Evolutionary conservation across 805 yeast genomes (phyloP).

Genomic region (Metschnikowia peoriensis): DNA sequence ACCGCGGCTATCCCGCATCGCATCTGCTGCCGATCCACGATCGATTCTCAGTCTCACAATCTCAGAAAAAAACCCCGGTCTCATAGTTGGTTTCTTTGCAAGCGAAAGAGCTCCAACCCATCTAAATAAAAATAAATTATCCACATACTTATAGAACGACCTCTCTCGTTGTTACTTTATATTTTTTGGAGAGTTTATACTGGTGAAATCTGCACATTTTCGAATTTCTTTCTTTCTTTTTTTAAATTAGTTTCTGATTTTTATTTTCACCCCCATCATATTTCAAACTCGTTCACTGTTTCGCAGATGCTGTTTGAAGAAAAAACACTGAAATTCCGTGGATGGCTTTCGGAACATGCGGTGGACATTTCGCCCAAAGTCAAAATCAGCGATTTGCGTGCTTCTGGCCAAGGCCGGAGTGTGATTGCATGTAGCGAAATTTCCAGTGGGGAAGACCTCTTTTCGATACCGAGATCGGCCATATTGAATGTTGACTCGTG

Average conservation of each 20-base stretch:
- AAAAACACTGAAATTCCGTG: conserved; percentile 22
- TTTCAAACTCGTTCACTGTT: not conserved
- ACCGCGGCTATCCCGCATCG: conserved; percentile 2
- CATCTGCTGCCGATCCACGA: not conserved
- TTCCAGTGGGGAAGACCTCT: conserved; percentile 57
- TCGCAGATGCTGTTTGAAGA: conserved; percentile 7
- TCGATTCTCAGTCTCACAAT: not conserved
- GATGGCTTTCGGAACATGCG: conserved; percentile 33
- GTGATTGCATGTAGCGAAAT: conserved; percentile 65
- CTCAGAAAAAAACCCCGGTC: not conserved
- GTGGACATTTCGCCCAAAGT: conserved; percentile 56
- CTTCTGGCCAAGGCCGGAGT: conserved; percentile 71
- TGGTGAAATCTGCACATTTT: not conserved
- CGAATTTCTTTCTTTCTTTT: not conserved
- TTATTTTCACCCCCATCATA: not conserved
- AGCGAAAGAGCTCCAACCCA: not conserved
- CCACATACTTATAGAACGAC: no score
- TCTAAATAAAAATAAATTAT: no score
- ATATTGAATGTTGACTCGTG: conserved; percentile 62
- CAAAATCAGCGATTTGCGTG: conserved; percentile 57
- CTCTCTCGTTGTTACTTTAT: no score
- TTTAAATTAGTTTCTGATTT: no score
- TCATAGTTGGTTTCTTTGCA: not conserved
- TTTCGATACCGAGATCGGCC: conserved; percentile 61
- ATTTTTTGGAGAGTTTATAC: not conserved